Base-by-base conservation (phyloP, 805 yeast species). In the Nakazawaea ambrosiae region DNA sequence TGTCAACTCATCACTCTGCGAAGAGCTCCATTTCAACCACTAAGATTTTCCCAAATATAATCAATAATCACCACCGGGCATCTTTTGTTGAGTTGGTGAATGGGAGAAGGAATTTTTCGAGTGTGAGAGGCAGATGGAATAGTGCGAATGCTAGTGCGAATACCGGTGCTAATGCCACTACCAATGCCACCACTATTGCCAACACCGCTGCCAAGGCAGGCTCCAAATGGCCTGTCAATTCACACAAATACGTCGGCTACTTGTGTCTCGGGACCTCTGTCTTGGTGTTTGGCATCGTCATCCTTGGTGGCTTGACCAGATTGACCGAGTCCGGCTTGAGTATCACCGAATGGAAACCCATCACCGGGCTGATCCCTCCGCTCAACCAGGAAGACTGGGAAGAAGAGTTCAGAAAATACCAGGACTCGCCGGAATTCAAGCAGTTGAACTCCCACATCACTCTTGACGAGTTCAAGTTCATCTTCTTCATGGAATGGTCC, bases 331-430 rank as follows among this genome's bases (percentile, higher is more conserved):
- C 96, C 0, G 99, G 98, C 0, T 66, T 92, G 32, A 83, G 95
- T 33, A 92, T 92, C 56, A 92, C 97, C 1, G 98, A 92, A 55
- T 92, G 99, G 99, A 86, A 80, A 57, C 99, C 99, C 1, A 88
- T 92, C 20, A 87, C 98, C 0, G 99, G 99, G 33, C 65, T 94
- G 2, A 59, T 92, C 11, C 99, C 99, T 2, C 98, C 98, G 0
- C 54, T 83, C 50, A 75, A 63, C 42, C 78, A 86, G 49, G 62
- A 63, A 34, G 89, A 92, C 44, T 92, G 98, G 98, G 79, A 75
- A 48, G 73, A 50, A 18, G 97, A 90, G 56, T 92, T 92, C 53
- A 65, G 57, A 20, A 83, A 86, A 53, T 92, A 92, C 58, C 68
- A 80, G 49, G 72, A 73, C 16, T 81, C 95, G 1, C 99, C 99